phyloP scores from a whole-genome alignment of 2,329 filamentous ascomycete species.

The Aureobasidium sp. region DNA sequence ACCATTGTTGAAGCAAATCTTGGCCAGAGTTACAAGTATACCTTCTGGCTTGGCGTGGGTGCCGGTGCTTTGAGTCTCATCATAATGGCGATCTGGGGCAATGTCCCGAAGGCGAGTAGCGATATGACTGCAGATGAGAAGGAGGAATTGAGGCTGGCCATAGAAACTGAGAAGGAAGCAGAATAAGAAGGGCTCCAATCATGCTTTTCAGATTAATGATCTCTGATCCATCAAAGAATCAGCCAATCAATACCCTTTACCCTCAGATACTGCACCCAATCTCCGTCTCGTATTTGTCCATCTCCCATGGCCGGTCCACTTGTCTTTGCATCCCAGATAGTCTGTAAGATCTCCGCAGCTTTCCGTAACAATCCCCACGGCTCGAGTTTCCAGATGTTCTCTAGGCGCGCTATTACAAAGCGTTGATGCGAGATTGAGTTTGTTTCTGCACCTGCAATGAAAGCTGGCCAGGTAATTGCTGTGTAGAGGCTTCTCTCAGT shows the following conservation, averaged over 20 bases:
- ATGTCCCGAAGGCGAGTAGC: slow-evolving; percentile 41
- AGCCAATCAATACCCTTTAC: not conserved
- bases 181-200: not conserved
- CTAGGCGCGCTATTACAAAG: no score
- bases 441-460: not conserved
- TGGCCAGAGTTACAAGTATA: not conserved
- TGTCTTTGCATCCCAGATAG: not conserved
- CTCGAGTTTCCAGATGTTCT: not conserved
- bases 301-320: no score
- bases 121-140: slow-evolving; percentile 52
- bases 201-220: no score
- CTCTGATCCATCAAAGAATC: not conserved
- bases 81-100: slow-evolving; percentile 5
- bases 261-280: not conserved
- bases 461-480: not conserved
- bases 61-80: not conserved
- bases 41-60: not conserved
- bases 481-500: not conserved
- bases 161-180: no score
- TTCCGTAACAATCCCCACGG: not conserved
- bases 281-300: not conserved
- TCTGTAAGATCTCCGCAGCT: not conserved
- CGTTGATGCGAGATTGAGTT: not conserved
- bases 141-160: slow-evolving; percentile 11
- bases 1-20: slow-evolving; percentile 24